Evolutionary conservation across 257 asterid genomes (phyloP), one percentile per base, ranked within the genome.

Genomic region (Solanum arcanum): DNA sequence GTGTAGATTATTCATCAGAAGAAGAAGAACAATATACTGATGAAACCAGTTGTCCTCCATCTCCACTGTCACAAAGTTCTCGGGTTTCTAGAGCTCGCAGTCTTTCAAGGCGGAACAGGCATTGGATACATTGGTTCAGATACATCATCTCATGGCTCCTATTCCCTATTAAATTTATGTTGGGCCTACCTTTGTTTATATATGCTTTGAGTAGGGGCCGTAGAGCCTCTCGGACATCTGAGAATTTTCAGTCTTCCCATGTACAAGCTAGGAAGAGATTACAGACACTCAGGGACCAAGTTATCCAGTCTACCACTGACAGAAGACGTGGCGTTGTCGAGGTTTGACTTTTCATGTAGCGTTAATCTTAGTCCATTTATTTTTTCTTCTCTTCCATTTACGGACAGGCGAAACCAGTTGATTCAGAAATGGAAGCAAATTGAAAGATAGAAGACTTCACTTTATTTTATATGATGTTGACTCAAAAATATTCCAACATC

Each of bases 241-340:
- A 93, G 91, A 93, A 87, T 86, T 90, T 76, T 39, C 88, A 29
- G 74, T 89, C 91, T 86, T 86, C 94, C 73, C 70, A 68, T 89
- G 52, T 78, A 74, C 91, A 86, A 86, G 90, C 98, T 69, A 94
- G 96, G 74, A 92, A 95, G 88, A 94, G 95, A 88, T 86, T 87
- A 90, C 98, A 93, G 87, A 86, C 77, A 86, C 94, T 91, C 83
- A 97, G 91, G 93, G 99, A 95, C 52, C 93, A 94, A 42, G 93
- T 94, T 88, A 91, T 96, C 88, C 98, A 93, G 86, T 92, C 94
- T 91, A 93, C 99, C 87, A 97, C 98, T 82, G 99, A 97, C 81
- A 94, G 98, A n/a, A 95, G 99, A 86, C 99, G 99, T 83, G 98
- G 99, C 33, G 93, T 97, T 88, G 96, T 97, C 89, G 99, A 97